Conservation (phyloP, 2,329 filamentous ascomycete genomes). For the Epicoccum nigrum region DNA sequence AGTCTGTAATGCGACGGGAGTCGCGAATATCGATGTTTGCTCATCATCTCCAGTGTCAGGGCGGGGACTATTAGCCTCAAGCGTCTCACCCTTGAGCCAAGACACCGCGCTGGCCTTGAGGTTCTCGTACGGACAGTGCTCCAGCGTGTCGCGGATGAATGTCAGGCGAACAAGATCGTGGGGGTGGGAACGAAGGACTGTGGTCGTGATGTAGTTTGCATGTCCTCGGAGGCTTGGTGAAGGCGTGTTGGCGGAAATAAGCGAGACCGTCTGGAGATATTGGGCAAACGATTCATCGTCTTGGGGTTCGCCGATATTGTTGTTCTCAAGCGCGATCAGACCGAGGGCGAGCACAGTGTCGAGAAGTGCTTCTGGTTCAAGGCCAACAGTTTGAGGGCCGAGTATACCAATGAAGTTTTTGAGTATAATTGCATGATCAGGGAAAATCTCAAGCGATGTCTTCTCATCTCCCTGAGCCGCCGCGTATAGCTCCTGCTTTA, state of each 20-base stretch:
- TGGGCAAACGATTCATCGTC: constrained; percentile 60
- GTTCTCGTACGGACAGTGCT: constrained; percentile 60
- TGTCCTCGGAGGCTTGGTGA: constrained; percentile 56
- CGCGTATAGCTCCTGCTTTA: constrained; percentile 57
- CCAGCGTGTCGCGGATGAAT: constrained; percentile 61
- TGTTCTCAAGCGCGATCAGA: constrained; percentile 55
- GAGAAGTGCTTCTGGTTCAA: constrained; percentile 58
- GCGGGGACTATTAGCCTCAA: constrained; percentile 51
- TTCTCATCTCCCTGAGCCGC: constrained; percentile 45
- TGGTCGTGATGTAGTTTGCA: constrained; percentile 57
- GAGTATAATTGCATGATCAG: constrained; percentile 58
- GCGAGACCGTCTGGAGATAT: constrained; percentile 57
- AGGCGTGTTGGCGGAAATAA: constrained; percentile 57
- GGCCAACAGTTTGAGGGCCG: constrained; percentile 45
- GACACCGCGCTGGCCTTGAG: constrained; percentile 63
- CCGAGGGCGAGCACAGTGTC: constrained; percentile 62
- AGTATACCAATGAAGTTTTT: constrained; percentile 56
- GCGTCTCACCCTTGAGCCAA: constrained; percentile 66
- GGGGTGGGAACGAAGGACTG: constrained; percentile 60
- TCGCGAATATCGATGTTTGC: constrained; percentile 52
- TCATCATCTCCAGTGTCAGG: constrained; percentile 19
- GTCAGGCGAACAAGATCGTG: constrained; percentile 58
- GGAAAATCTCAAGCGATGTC: constrained; percentile 56
- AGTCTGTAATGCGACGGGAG: constrained; percentile 53
- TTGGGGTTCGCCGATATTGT: constrained; percentile 53